Evolutionary conservation across 768 basidiomycete species (phyloP).

Genomic region (Infundibulicybe gibba): DNA sequence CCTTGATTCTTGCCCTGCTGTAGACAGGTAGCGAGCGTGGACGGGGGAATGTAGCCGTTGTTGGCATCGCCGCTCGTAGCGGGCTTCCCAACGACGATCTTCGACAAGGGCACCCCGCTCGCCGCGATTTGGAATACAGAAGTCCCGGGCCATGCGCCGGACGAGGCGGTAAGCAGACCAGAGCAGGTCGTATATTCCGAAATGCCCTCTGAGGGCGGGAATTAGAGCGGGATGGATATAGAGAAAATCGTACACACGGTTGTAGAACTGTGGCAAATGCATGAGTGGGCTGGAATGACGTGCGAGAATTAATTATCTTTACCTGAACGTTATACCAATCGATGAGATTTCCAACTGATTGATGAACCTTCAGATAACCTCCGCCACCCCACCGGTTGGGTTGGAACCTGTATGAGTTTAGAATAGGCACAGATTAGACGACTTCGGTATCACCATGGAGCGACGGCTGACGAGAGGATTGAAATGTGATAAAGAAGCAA

Average conservation of each 20-base stretch:
- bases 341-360: constrained; percentile 50
- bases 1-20: constrained; percentile 43
- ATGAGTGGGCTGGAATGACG: constrained; percentile 4
- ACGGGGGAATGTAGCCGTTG: constrained; percentile 49
- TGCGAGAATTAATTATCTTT: constrained; percentile 12
- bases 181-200: constrained; percentile 63
- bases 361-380: constrained; percentile 55
- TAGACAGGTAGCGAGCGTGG: constrained; percentile 50
- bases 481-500: background rate
- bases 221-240: constrained; percentile 1
- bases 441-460: constrained; percentile 32
- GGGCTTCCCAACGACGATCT: constrained; percentile 68
- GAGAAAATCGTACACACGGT: constrained; percentile 26
- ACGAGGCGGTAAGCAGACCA: constrained; percentile 55
- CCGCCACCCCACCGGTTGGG: constrained; percentile 39
- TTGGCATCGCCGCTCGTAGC: constrained; percentile 34
- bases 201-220: constrained; percentile 46
- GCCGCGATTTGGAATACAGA: constrained; percentile 52
- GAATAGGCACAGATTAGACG: background rate
- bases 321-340: constrained; percentile 65
- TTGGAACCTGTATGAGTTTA: constrained; percentile 32
- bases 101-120: constrained; percentile 44
- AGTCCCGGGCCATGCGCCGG: constrained; percentile 56
- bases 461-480: constrained; percentile 31
- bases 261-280: constrained; percentile 31